Base-by-base conservation (phyloP, 176 grass and related monocot species). In the Ananas comosus region DNA sequence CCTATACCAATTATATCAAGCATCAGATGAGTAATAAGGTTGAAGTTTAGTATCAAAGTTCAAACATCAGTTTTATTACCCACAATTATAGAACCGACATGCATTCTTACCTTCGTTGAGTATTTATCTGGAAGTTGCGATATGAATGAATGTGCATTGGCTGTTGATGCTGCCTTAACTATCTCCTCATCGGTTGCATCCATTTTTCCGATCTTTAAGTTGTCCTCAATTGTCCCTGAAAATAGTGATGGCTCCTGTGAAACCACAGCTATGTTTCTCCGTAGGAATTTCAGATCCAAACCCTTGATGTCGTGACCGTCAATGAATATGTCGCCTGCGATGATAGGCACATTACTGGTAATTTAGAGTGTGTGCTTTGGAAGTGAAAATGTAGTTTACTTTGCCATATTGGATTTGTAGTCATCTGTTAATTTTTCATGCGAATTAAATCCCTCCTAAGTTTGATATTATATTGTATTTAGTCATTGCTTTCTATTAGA, bases 141-240 rank as follows among this genome's bases (percentile, higher is more conserved):
- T 73, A 85, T 81, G 65, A 81, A 85, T 24, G 74, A 81, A 54
- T 85, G 73, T 21, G 72, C 78, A 47, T 85, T 85, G 67, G 83
- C 83, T 77, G 78, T 72, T 25, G 57, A 73, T 49, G 83, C 70
- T 69, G 83, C 78, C 28, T 77, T 67, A 52, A 24, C 29, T 64
- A 81, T 81, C 50, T 85, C 74, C 51, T 85, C 70, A 10, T 85
- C 74, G 27, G 22, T 85, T 70, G 83, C 78, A 56, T 85, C 83
- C 70, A 58, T 56, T 58, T 85, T 85, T 57, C 78, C 83, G 48
- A 85, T 64, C 78, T 56, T 85, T 74, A 85, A 56, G 50, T 85
- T 85, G 53, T 85, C 78, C 70, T 77, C 70, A 51, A 85, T 81
- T 2, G 78, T 85, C 13, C 83, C 83, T 10, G 83, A 81, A 81